Conservation (phyloP, 2,329 filamentous ascomycete genomes). For the Mollisiaceae sp. region DNA sequence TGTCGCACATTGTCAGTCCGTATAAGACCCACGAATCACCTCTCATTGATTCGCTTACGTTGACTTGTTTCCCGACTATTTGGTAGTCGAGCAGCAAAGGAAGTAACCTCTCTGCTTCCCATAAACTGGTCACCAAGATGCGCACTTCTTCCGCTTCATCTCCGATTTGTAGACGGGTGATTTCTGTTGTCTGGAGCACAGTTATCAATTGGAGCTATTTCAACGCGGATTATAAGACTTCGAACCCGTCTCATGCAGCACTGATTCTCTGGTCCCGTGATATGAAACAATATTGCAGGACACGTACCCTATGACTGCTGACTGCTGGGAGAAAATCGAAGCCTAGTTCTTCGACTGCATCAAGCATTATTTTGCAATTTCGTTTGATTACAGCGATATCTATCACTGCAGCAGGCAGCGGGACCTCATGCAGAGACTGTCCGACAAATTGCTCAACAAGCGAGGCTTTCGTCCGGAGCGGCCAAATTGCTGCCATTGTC, state of each 20-base stretch:
- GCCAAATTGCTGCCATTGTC: constrained; percentile 1
- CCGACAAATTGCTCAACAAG: constrained; percentile 48
- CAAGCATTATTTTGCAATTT: constrained; percentile 74
- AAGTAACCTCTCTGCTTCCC: constrained; percentile 69
- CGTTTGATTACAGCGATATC: constrained; percentile 66
- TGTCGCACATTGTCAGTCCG: not conserved
- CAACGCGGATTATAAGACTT: not conserved
- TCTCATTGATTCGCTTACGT: not conserved
- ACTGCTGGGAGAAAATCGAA: constrained; percentile 7
- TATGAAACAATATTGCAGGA: not conserved
- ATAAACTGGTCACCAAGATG: constrained; percentile 71
- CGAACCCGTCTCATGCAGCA: no score
- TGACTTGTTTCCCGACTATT: constrained; percentile 5
- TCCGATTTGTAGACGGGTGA: constrained; percentile 71
- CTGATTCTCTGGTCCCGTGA: no score
- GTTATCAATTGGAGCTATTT: constrained; percentile 13
- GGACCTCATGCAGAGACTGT: constrained; percentile 61
- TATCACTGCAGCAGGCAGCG: constrained; percentile 68
- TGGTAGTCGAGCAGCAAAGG: constrained; percentile 53
- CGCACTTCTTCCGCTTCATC: constrained; percentile 49
- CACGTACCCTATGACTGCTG: not conserved
- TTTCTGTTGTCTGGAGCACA: constrained; percentile 59
- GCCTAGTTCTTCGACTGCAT: constrained; percentile 52
- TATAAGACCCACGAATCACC: no score
- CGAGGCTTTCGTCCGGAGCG: constrained; percentile 8